These are phyloP conservation scores for Aspergillus ochraceoroseus DNA, from an alignment of 2,329 filamentous ascomycete genomes.

Conservation along the genomic window DNA sequence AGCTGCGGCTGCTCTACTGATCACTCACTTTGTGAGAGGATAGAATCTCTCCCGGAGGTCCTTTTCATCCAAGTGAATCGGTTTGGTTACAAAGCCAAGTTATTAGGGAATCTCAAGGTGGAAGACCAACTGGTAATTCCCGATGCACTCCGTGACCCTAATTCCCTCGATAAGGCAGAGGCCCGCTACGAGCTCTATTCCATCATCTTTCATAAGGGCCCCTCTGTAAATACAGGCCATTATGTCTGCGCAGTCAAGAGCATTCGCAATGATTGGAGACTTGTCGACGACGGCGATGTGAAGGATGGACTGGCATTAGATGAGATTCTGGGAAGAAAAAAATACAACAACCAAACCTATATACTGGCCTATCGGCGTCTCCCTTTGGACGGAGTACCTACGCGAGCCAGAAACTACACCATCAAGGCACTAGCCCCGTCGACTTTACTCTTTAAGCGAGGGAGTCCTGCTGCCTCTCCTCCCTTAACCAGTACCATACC, in stretches of 20 bases:
- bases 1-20: slow-evolving; percentile 9
- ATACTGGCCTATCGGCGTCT: slow-evolving; percentile 24
- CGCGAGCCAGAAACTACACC: background rate
- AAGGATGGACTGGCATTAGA: background rate
- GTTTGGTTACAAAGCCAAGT: background rate
- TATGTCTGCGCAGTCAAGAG: slow-evolving; percentile 25
- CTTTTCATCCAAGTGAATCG: slow-evolving; percentile 24
- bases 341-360: slow-evolving; percentile 8
- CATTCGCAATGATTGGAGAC: slow-evolving; percentile 17
- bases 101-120: slow-evolving; percentile 4
- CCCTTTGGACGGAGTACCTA: slow-evolving; percentile 4
- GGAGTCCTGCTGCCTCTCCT: slow-evolving; percentile 1
- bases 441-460: background rate
- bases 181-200: slow-evolving; percentile 27
- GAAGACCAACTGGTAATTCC: slow-evolving; percentile 10
- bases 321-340: background rate
- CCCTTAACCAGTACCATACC: background rate
- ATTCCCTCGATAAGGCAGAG: background rate
- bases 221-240: slow-evolving; percentile 16
- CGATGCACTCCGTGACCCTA: slow-evolving; percentile 5
- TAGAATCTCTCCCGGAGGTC: slow-evolving; percentile 19
- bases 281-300: slow-evolving; percentile 15
- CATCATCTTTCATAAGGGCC: slow-evolving; percentile 23
- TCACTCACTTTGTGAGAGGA: slow-evolving; percentile 4
- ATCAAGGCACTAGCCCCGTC: background rate